Evolutionary conservation across 2,329 filamentous ascomycete species (phyloP), one percentile per base, ranked within the genome.

Genomic region (Amauroascus niger): DNA sequence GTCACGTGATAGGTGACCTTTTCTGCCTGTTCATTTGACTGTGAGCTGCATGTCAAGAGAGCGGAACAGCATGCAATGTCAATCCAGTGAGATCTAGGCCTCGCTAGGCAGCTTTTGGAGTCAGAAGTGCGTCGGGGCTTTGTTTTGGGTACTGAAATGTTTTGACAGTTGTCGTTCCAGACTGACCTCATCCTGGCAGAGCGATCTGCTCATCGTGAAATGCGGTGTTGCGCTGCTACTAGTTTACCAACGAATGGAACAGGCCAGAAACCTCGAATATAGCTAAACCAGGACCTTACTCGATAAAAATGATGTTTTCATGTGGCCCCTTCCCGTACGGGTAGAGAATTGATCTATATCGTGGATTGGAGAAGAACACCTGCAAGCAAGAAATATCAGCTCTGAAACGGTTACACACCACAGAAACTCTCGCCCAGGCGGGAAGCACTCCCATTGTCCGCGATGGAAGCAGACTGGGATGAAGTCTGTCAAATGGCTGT

Each of bases 401-500:
- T n/a, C 22, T 20, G 3, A 26, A n/a, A 8, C 4, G 20, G 26
- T 11, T n/a, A 18, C 22, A 28, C 20, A 16, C 22, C 46, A 39
- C 11, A 37, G 20, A 33, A 33, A 26, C 26, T 1, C 16, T 28
- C 14, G 26, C 18, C 28, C 45, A 13, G 13, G 18, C 45, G 18
- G 30, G 30, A 13, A 47, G 14, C 28, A 9, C 13, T 43, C 40
- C 24, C 33, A 30, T 41, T 35, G 43, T 33, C 32, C 52, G 61
- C 56, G 56, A 75, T 75, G 73, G 73, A 74, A 65, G 69, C 71
- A 57, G 73, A 75, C 58, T 75, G 71, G 68, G 66, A 70, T 65
- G 67, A 95, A 85, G 82, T 95, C 70, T 81, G 83, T 71, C 86
- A 88, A 71, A 82, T 93, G 72, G 79, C 83, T 68, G 81, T 94